Conservation (phyloP, 108 stramenopile genomes). For the Poteriospumella lacustris region DNA sequence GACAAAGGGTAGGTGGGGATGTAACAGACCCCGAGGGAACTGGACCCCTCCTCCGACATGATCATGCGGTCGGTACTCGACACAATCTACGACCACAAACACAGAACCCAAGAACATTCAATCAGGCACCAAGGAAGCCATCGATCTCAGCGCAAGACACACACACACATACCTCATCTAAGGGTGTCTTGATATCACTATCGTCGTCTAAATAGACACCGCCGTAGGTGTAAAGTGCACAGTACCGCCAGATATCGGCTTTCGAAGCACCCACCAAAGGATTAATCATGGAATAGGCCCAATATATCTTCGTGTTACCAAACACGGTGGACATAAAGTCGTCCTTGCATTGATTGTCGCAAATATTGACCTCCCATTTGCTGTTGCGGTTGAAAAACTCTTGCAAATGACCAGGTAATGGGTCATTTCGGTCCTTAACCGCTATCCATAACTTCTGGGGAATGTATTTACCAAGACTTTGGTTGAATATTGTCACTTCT, state of each 20-base stretch:
- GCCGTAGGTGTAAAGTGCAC: slow-evolving; percentile 15
- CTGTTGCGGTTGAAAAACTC: neutral
- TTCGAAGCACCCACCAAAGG: neutral
- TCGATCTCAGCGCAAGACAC: neutral
- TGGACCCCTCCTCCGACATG: slow-evolving; percentile 3
- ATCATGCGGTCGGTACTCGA: neutral
- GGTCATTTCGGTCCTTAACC: neutral
- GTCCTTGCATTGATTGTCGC: slow-evolving; percentile 1
- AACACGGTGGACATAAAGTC: neutral
- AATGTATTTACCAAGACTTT: too few relatives aligned
- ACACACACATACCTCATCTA: neutral
- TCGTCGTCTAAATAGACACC: slow-evolving; percentile 22
- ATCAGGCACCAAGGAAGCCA: neutral
- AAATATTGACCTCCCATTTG: neutral
- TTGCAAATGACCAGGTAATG: neutral
- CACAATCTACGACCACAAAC: neutral
- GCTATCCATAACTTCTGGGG: slow-evolving; percentile 10
- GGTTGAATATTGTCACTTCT: too few relatives aligned
- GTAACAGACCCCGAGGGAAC: neutral
- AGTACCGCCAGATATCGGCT: slow-evolving; percentile 27
- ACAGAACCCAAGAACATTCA: neutral
- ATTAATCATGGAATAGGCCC: slow-evolving; percentile 1
- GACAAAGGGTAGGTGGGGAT: neutral
- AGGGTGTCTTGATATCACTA: neutral
- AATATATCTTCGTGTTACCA: neutral